These are phyloP conservation scores for Gaertneriomyces semiglobifer DNA, from an alignment of 192 early-diverging fungal species.

Conservation along the genomic window DNA sequence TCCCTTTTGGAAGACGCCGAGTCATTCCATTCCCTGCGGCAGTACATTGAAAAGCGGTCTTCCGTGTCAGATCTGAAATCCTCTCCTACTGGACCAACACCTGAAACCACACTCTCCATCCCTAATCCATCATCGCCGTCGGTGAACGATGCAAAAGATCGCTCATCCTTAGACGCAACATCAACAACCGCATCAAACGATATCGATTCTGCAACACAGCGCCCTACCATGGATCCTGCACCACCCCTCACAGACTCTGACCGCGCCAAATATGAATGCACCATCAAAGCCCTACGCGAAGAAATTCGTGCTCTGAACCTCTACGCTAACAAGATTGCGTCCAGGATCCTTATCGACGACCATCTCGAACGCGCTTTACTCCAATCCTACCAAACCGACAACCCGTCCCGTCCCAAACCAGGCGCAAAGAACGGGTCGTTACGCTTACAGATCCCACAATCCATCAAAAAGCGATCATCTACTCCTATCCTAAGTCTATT, in stretches of 20 bases:
- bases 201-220: neutral
- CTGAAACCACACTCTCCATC: neutral
- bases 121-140: neutral
- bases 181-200: neutral
- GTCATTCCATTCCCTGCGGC: neutral
- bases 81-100: neutral
- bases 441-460: neutral
- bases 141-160: neutral
- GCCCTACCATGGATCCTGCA: neutral
- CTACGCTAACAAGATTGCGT: conserved; percentile 19
- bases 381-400: conserved; percentile 1
- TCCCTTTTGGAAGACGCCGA: conserved; percentile 20
- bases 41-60: neutral
- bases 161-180: neutral
- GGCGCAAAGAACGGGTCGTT: neutral
- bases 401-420: neutral
- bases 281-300: neutral
- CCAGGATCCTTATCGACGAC: conserved; percentile 13
- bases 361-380: conserved; percentile 11
- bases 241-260: too few species aligned
- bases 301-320: conserved; percentile 15
- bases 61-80: too few species aligned
- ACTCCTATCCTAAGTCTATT: neutral
- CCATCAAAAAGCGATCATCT: neutral
- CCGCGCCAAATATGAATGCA: too few species aligned